Conservation (phyloP, 306 rosid genomes). For the Glycine tomentella region DNA sequence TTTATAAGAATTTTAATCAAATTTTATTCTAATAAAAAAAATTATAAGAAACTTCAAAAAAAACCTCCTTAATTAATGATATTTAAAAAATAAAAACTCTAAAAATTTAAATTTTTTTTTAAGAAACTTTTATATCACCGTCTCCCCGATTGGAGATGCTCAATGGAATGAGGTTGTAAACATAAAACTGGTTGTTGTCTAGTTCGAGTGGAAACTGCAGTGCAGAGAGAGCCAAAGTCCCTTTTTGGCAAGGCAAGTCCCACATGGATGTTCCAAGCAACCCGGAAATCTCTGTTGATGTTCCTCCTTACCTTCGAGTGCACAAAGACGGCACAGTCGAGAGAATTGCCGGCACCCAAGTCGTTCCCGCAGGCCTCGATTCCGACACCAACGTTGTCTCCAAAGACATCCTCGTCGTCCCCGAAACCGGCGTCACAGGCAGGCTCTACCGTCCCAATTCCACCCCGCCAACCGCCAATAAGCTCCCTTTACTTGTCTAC, state of each 20-base stretch:
- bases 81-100: too few relatives aligned
- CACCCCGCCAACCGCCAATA: background rate
- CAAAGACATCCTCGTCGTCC: constrained; percentile 67
- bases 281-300: constrained; percentile 56
- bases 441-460: constrained; percentile 64
- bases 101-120: too few relatives aligned
- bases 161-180: background rate
- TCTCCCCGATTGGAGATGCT: too few relatives aligned
- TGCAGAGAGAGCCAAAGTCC: background rate
- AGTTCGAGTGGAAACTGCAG: background rate
- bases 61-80: too few relatives aligned
- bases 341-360: constrained; percentile 66
- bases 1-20: too few relatives aligned
- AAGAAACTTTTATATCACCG: too few relatives aligned
- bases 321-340: constrained; percentile 68
- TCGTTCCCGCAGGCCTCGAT: constrained; percentile 63
- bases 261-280: constrained; percentile 54
- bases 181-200: background rate
- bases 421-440: constrained; percentile 67
- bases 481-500: constrained; percentile 72
- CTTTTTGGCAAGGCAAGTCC: background rate
- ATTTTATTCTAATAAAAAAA: too few relatives aligned
- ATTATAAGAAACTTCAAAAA: too few relatives aligned
- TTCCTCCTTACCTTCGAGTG: constrained; percentile 74
- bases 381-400: constrained; percentile 68